Evolutionary conservation across 2,329 filamentous ascomycete genomes (phyloP).

Genomic region (Phaeoacremonium minimum): DNA sequence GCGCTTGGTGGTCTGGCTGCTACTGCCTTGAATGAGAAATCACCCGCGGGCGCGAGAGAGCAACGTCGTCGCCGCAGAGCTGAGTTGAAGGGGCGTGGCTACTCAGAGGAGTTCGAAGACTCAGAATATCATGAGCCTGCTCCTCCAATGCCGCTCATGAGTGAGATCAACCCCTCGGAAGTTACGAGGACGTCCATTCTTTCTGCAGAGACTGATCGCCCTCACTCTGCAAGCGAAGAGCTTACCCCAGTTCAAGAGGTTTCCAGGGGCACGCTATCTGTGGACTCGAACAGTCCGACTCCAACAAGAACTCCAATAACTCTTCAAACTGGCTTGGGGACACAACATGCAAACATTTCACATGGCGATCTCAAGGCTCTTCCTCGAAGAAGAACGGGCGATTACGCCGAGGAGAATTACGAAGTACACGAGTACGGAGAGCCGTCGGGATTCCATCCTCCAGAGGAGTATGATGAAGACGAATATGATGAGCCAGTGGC

Average conservation of each 20-base stretch:
- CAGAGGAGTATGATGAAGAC: slow-evolving; percentile 31
- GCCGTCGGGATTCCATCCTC: slow-evolving; percentile 26
- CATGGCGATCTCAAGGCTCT: slow-evolving; percentile 54
- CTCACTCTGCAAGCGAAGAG: slow-evolving; percentile 63
- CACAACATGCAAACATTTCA: slow-evolving; percentile 62
- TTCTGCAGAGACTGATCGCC: slow-evolving; percentile 73
- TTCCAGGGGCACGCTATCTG: slow-evolving; percentile 55
- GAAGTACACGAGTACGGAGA: slow-evolving; percentile 43
- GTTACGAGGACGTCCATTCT: slow-evolving; percentile 83
- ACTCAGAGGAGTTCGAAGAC: slow-evolving; percentile 47
- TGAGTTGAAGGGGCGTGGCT: slow-evolving; percentile 43
- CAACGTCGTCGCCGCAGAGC: slow-evolving; percentile 48
- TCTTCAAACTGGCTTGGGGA: slow-evolving; percentile 55
- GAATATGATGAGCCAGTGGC: slow-evolving; percentile 41
- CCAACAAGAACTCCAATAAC: slow-evolving; percentile 50
- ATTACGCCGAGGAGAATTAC: slow-evolving; percentile 41
- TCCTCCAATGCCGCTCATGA: slow-evolving; percentile 84
- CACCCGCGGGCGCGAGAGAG: slow-evolving; percentile 45
- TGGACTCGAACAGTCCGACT: slow-evolving; percentile 57
- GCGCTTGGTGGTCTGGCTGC: slow-evolving; percentile 31
- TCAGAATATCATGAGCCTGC: slow-evolving; percentile 50
- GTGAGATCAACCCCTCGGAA: slow-evolving; percentile 81
- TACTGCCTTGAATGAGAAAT: slow-evolving; percentile 29
- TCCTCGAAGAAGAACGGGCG: slow-evolving; percentile 38
- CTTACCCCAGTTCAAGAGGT: slow-evolving; percentile 59